Evolutionary conservation across 1,284 basidiomycete genomes (phyloP).

Genomic region (Puccinia hordei): DNA sequence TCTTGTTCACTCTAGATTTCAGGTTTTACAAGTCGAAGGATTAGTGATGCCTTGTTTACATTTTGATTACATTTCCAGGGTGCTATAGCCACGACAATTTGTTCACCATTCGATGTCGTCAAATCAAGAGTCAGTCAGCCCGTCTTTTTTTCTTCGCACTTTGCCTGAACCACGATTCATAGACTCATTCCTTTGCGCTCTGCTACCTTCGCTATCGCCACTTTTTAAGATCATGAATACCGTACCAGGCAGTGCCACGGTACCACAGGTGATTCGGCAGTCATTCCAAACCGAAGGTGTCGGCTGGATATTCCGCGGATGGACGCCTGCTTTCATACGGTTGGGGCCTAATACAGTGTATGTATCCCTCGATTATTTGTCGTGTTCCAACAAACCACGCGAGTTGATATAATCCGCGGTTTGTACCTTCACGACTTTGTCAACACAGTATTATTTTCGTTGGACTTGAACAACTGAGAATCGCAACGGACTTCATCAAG

Average conservation of each 20-base stretch:
- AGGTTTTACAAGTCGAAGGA: background rate
- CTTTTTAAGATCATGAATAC: conserved; percentile 36
- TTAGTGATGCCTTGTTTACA: background rate
- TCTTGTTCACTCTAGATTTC: conserved; percentile 3
- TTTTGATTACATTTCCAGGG: background rate
- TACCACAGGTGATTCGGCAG: conserved; percentile 70
- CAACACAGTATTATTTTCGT: conserved; percentile 44
- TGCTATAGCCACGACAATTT: conserved; percentile 65
- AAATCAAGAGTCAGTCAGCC: conserved; percentile 65
- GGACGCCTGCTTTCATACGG: conserved; percentile 58
- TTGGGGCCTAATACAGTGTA: conserved; percentile 54
- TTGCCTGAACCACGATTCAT: conserved; percentile 66
- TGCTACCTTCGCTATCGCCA: conserved; percentile 71
- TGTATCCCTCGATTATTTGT: no score
- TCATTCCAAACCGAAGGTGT: conserved; percentile 77
- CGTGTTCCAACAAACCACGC: no score
- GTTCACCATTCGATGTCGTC: conserved; percentile 86
- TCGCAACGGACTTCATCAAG: conserved; percentile 34
- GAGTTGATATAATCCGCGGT: no score
- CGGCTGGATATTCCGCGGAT: conserved; percentile 87
- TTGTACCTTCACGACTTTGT: no score
- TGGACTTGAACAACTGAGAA: conserved; percentile 47
- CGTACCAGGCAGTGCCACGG: conserved; percentile 64
- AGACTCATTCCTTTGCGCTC: conserved; percentile 65
- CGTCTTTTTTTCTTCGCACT: background rate